Evolutionary conservation across 192 early-diverging fungal species (phyloP), one percentile per base, ranked within the genome.

Genomic region (Mortierella hygrophila): DNA sequence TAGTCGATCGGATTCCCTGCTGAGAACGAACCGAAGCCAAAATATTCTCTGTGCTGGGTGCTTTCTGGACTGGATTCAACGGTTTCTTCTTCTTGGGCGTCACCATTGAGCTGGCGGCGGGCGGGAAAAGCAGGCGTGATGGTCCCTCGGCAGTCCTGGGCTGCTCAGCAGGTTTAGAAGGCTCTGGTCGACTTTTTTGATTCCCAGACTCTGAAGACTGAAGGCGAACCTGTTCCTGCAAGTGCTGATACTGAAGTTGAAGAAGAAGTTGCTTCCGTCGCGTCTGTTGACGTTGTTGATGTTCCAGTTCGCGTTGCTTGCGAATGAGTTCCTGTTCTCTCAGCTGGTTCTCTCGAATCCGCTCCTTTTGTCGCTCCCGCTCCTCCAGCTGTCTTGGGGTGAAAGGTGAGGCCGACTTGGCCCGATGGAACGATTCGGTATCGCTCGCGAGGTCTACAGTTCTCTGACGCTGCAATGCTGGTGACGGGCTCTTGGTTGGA

Each of bases 81-180:
- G 83, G 83, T 47, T 85, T 85, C 60, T 85, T 85, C 70, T 85
- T 85, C 26, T 85, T 85, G n/a, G 83, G 77, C 7, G 82, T 76
- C 11, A 52, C 41, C 21, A 68, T 5, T 10, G 60, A 40, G 26
- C 32, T 46, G 16, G 29, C 40, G 20, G 73, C 13, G 46, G 71
- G 5, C n/a, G 71, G 15, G 41, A 46, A 72, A 26, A 29, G 60
- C 29, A 65, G 13, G 29, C 60, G 60, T 35, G 60, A 65, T 15
- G 60, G 60, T 32, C 60, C 60, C 32, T 65, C 60, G 6, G 26
- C 60, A 8, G 60, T 32, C 60, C 60, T 65, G 26, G 60, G 26
- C 26, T 65, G 26, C 26, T 65, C 60, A 10, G 29, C 23, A 8
- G 9, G 60, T 11, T 65, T 65, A 10, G 60, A 29, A 32, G 29